Conservation (phyloP, 768 basidiomycete genomes). For the Tulasnella sp. region DNA sequence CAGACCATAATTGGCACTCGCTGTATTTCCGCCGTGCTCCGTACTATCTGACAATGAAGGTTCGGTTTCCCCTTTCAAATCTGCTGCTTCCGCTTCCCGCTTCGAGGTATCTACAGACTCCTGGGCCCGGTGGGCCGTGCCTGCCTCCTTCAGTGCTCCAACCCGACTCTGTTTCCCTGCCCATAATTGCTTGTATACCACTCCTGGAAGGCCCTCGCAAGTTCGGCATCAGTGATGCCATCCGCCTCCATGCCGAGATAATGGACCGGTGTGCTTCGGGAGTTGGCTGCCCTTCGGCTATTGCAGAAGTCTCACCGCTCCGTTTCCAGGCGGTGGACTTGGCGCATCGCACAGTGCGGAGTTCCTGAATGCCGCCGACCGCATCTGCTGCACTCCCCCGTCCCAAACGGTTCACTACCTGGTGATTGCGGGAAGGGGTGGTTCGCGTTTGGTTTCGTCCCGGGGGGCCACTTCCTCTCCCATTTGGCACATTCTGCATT, state of each 20-base stretch:
- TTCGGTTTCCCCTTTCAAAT: background rate
- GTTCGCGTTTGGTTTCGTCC: background rate
- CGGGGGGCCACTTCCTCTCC: background rate
- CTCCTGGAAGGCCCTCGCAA: background rate
- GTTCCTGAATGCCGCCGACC: background rate
- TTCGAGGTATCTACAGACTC: background rate
- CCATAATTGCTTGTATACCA: background rate
- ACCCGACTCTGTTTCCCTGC: background rate
- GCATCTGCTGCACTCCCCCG: background rate
- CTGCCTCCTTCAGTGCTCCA: background rate
- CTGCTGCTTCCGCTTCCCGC: background rate
- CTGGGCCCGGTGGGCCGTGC: conserved; percentile 3
- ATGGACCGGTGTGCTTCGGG: background rate
- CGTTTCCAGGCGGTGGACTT: background rate
- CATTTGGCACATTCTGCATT: background rate
- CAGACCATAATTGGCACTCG: background rate
- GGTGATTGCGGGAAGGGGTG: background rate
- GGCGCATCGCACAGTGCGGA: background rate
- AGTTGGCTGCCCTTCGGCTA: background rate
- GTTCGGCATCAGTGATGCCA: background rate
- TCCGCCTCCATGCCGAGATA: background rate
- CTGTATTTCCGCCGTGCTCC: background rate
- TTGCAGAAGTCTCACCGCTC: background rate
- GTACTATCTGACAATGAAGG: background rate
- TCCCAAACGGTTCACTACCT: background rate